phyloP scores from a whole-genome alignment of 2,329 filamentous ascomycete genomes.

The Talaromyces sp. region DNA sequence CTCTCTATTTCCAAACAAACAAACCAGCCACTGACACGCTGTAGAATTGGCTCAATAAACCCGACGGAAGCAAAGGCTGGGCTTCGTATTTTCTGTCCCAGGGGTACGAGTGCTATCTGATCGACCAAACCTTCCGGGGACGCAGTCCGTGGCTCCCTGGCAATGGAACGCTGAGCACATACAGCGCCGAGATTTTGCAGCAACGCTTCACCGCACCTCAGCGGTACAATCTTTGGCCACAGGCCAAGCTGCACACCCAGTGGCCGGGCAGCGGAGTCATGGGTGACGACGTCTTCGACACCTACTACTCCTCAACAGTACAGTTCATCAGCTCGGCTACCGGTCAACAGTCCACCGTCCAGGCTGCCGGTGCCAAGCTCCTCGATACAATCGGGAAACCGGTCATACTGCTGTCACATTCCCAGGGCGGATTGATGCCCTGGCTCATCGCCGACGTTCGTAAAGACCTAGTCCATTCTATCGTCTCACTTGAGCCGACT shows the following conservation, averaged over 20 bases:
- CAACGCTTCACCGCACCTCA: constrained; percentile 29
- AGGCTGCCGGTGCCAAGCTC: constrained; percentile 36
- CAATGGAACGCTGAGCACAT: constrained; percentile 15
- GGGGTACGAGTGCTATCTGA: constrained; percentile 44
- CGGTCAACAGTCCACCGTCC: constrained; percentile 25
- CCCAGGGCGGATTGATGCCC: constrained; percentile 41
- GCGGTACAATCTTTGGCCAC: constrained; percentile 35
- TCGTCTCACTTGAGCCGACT: constrained; percentile 48
- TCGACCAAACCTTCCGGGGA: constrained; percentile 36
- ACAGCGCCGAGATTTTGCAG: constrained; percentile 21
- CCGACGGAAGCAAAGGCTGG: constrained; percentile 44
- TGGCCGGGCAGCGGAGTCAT: constrained; percentile 28
- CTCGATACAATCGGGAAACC: constrained; percentile 39
- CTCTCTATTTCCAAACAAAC: no score
- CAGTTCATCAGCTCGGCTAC: neutral
- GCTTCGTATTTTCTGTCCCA: constrained; percentile 41
- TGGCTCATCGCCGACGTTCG: constrained; percentile 46
- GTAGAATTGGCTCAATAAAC: constrained; percentile 44
- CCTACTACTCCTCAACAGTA: constrained; percentile 37
- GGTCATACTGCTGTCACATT: constrained; percentile 45
- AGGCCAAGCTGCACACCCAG: constrained; percentile 40
- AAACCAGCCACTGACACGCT: neutral
- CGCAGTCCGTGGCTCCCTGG: constrained; percentile 21
- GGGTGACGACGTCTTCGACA: constrained; percentile 46
- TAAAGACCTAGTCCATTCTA: constrained; percentile 42